A percentile compares a stretch with the other conserved stretches of the same genome.
These are phyloP conservation scores for Arctostaphylos glauca DNA, from an alignment of 148 eudicot species.

Conservation along the genomic window DNA sequence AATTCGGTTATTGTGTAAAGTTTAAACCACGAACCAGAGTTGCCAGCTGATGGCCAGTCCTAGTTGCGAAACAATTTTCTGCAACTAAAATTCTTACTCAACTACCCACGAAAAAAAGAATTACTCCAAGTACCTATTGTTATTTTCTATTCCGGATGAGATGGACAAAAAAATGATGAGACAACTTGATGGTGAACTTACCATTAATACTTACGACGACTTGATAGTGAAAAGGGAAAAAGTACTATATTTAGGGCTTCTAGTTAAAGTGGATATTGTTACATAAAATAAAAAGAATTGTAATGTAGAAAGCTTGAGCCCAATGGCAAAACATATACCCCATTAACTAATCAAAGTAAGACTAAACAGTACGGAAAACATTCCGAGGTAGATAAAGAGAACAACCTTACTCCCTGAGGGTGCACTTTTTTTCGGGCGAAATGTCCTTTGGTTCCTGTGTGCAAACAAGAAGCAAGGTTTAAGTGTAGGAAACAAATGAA, in stretches of 20 bases:
- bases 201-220: too few relatives aligned
- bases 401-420: constrained; percentile 97
- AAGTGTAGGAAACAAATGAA: neutral
- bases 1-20: neutral
- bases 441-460: constrained; percentile 85
- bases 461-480: constrained; percentile 10
- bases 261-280: neutral
- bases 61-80: neutral
- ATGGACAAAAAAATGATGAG: neutral
- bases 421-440: constrained; percentile 94
- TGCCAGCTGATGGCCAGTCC: neutral
- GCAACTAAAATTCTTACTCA: neutral
- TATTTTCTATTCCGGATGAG: neutral
- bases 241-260: neutral
- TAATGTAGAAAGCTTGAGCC: neutral
- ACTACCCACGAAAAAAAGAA: too few relatives aligned
- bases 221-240: neutral
- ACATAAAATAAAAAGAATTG: neutral
- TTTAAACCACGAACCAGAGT: neutral
- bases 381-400: constrained; percentile 12
- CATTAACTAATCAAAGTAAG: constrained; percentile 2
- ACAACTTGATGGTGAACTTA: neutral
- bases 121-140: neutral
- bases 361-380: neutral
- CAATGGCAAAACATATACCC: neutral